Base-by-base conservation (phyloP, 2,329 filamentous ascomycete species). In the Neurospora crassa region DNA sequence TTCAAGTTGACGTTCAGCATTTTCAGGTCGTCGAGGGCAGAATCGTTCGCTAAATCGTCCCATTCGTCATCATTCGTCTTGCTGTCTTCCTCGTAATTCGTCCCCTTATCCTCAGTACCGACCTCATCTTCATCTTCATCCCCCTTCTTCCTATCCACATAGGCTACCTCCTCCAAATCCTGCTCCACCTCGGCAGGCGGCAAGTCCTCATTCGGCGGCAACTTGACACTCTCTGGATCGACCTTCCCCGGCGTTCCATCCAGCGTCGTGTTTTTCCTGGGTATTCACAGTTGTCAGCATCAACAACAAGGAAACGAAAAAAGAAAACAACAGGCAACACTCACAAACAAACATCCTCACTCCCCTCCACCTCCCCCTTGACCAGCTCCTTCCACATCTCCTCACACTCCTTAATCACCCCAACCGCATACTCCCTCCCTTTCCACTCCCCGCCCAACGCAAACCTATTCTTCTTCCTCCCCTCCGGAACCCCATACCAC, bases 91-190 rank as follows among this genome's bases (percentile, higher is more conserved):
- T 24, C 43, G 8, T 14, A 4, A 11, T 14, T 1, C 8, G n/a
- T n/a, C n/a, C 20, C n/a, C 18, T 47, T 18, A n/a, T 20, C 18
- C 47, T 53, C 18, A 53, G 6, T 12, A 6, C 14, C 20, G 11
- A 12, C 24, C 2, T 59, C 24, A 1, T 34, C 47, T 2, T 29
- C 24, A 3, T 59, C 24, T 1, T 59, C 53, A 16, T 71, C 69
- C 29, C 71, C 24, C 8, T 53, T 6, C 1, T 74, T 29, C 18
- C 73, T 67, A 53, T 76, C 75, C n/a, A 76, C 37, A 43, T 72
- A 99, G 90, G 97, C 98, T 95, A 95, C 98, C 90, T 98, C 98
- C 88, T 98, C 96, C 80, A 97, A 96, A 83, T 91, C 96, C 81
- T 90, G 89, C 80, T 98, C 94, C 77, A 98, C 96, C 79, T 94